These are phyloP conservation scores for Trichocladium uniseriatum DNA, from an alignment of 495 filamentous ascomycete genomes.

Conservation along the genomic window DNA sequence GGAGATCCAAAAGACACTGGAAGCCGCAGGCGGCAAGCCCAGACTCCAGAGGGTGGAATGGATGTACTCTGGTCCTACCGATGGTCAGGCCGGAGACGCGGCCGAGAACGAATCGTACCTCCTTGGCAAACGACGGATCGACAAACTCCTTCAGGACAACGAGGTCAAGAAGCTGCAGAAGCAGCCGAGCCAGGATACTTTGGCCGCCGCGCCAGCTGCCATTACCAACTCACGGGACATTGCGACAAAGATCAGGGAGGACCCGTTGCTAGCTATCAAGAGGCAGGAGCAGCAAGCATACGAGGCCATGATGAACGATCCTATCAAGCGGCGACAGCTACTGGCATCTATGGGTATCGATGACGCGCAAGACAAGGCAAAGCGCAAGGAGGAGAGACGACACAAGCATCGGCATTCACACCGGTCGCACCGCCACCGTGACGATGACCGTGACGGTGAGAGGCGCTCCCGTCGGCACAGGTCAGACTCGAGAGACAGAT, in stretches of 20 bases:
- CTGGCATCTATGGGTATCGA: conserved; percentile 50
- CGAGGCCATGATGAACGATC: conserved; percentile 80
- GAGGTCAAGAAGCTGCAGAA: conserved; percentile 76
- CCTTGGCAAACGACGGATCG: conserved; percentile 83
- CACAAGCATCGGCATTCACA: conserved; percentile 45
- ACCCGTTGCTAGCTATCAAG: conserved; percentile 87
- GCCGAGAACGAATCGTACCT: conserved; percentile 94
- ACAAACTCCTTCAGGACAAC: conserved; percentile 76
- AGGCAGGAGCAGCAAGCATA: conserved; percentile 85
- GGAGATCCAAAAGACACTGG: conserved; percentile 82
- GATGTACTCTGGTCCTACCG: conserved; percentile 89
- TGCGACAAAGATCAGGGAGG: conserved; percentile 73
- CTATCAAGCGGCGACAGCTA: conserved; percentile 58
- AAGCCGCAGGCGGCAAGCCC: conserved; percentile 73
- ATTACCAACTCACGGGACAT: conserved; percentile 65
- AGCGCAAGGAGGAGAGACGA: conserved; percentile 39
- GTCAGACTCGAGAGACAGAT: conserved; percentile 32
- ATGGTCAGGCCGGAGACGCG: conserved; percentile 66
- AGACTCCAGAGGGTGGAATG: conserved; percentile 79
- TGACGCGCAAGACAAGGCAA: conserved; percentile 34
- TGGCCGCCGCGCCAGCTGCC: conserved; percentile 46
- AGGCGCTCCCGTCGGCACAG: conserved; percentile 30
- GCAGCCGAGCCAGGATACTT: conserved; percentile 55
- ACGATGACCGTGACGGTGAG: conserved; percentile 22
- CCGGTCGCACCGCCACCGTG: conserved; percentile 34